phyloP scores from a whole-genome alignment of 306 rosid genomes.

The Pueraria montana region DNA sequence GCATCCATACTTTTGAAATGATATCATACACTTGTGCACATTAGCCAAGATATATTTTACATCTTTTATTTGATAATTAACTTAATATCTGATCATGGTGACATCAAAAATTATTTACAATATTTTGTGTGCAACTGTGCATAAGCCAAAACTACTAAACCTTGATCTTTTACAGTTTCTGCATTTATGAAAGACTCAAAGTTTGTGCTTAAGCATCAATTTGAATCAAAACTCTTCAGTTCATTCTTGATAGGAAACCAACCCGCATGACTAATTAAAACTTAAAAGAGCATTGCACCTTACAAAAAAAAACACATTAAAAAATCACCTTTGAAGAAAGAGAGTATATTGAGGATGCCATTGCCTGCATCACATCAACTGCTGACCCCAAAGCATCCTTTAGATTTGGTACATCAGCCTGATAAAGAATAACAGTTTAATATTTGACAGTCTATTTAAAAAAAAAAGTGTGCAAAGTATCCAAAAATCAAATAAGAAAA shows the following conservation, averaged over 20 bases:
- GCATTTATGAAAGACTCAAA: background rate
- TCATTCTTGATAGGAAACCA: background rate
- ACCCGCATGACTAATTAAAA: background rate
- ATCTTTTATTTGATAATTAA: conserved; percentile 6
- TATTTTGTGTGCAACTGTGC: background rate
- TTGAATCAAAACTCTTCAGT: conserved; percentile 28
- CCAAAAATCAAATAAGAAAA: background rate
- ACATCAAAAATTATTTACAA: conserved; percentile 24
- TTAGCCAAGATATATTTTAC: conserved; percentile 10
- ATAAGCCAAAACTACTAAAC: conserved; percentile 28
- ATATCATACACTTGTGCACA: conserved; percentile 14
- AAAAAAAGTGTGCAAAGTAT: background rate
- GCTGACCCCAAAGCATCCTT: conserved; percentile 97
- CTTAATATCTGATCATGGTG: conserved; percentile 16
- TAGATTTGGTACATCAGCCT: conserved; percentile 93
- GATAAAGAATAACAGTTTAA: conserved; percentile 37
- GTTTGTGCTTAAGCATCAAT: conserved; percentile 28
- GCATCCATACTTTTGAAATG: conserved; percentile 17
- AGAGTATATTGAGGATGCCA: conserved; percentile 89
- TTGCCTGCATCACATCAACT: conserved; percentile 94
- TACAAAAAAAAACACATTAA: conserved; percentile 24
- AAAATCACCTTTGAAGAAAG: conserved; percentile 83
- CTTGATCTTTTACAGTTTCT: conserved; percentile 24
- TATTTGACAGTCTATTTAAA: conserved; percentile 29
- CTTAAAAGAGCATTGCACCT: conserved; percentile 28